Evolutionary conservation across 352 stramenopile genomes (phyloP), one percentile per base, ranked within the genome.

Genomic region (Pythium dissotocum): DNA sequence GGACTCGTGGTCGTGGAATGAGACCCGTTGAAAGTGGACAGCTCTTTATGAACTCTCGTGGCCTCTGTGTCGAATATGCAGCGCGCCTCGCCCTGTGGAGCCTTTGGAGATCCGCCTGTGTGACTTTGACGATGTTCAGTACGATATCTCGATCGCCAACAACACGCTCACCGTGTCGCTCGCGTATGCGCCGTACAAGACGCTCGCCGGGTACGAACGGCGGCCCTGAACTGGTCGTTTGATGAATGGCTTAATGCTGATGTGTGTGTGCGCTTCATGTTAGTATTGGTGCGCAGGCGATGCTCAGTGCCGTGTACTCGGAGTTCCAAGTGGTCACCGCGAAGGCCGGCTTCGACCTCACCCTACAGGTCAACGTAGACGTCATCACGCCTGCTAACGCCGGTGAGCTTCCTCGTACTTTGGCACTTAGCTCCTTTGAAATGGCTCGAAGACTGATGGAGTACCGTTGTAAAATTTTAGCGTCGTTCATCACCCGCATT

Each of bases 51-150:
- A 13, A 30, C 28, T 30, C 28, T 5, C 28, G 28, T 30, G 28
- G 28, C 28, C 1, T 18, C 33, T n/a, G 46, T 58, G 26, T 62
- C n/a, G 18, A 61, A 38, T 33, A 18, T 44, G 36, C 65, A 95
- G 87, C 74, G 85, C 87, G 24, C 80, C 83, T 70, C 85, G 85
- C 40, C 87, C 87, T 13, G 84, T 95, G 32, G 71, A 91, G 64
- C 77, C 84, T 32, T 67, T 93, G 30, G 83, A 93, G 71, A 91
- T 95, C 63, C 82, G 80, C 38, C 61, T 95, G 56, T 93, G 85
- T 64, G 87, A 95, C 61, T 95, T 95, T 77, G 87, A 95, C 76
- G 87, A 95, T 76, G 83, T 91, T 52, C 85, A 95, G 73, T 93
- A 93, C 69, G 82, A 92, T 61, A 68, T 93, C 63, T 93, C 85